These are phyloP conservation scores for Styphnolobium japonicum DNA, from an alignment of 306 rosid species.

Conservation along the genomic window DNA sequence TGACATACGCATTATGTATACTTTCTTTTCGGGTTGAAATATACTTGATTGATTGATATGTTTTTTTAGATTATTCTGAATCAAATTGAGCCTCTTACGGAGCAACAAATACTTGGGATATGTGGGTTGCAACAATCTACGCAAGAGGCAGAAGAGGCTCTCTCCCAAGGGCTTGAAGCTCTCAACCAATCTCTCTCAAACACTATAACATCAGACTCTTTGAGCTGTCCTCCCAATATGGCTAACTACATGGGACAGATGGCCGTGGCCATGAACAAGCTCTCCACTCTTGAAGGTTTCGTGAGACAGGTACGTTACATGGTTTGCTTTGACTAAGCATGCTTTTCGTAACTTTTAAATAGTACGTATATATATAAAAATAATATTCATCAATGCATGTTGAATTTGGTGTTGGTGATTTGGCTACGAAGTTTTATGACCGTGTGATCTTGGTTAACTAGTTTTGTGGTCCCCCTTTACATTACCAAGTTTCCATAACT, in stretches of 20 bases:
- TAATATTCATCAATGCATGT: not conserved
- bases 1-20: not conserved
- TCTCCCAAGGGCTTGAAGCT: constrained; percentile 82
- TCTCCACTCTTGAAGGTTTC: constrained; percentile 78
- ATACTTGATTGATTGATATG: not conserved
- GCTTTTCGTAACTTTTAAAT: not conserved
- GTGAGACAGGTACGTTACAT: constrained; percentile 65
- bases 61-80: constrained; percentile 54
- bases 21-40: not conserved
- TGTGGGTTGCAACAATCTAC: constrained; percentile 90
- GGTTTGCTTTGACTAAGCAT: not conserved
- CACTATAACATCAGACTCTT: constrained; percentile 71
- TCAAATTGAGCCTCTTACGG: constrained; percentile 84
- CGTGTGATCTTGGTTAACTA: constrained; percentile 7
- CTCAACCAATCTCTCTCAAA: constrained; percentile 75
- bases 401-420: constrained; percentile 26
- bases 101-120: constrained; percentile 85
- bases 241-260: constrained; percentile 94
- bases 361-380: not conserved
- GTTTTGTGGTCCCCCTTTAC: constrained; percentile 41
- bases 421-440: constrained; percentile 9
- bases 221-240: constrained; percentile 78
- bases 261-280: constrained; percentile 91
- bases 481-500: constrained; percentile 22
- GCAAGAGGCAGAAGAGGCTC: constrained; percentile 81